phyloP scores from a whole-genome alignment of 2,329 filamentous ascomycete species.

The Epichloe elymi region DNA sequence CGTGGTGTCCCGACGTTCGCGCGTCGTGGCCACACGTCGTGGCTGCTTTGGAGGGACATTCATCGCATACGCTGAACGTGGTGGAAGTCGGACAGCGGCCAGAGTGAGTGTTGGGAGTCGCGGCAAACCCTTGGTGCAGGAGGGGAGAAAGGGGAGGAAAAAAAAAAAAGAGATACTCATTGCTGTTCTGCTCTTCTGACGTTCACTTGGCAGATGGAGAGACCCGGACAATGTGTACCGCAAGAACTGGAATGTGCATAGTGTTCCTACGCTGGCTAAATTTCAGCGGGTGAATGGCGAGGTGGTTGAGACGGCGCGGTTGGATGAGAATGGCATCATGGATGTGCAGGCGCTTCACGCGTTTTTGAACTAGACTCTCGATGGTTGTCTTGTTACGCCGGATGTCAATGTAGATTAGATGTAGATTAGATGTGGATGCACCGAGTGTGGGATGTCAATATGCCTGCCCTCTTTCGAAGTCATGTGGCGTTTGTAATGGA shows the following conservation, averaged over 20 bases:
- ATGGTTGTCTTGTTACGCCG: too few relatives aligned
- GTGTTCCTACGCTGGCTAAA: conserved; percentile 22
- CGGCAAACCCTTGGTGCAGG: neutral
- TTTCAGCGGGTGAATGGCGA: conserved; percentile 18
- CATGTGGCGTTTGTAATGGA: too few relatives aligned
- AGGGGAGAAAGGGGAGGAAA: too few relatives aligned
- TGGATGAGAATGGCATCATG: conserved; percentile 5
- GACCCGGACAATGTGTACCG: conserved; percentile 19
- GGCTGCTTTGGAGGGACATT: conserved; percentile 15
- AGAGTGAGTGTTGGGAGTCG: conserved; percentile 15
- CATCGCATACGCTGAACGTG: conserved; percentile 14
- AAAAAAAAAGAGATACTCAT: neutral
- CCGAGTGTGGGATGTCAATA: too few relatives aligned
- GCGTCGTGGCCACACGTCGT: conserved; percentile 21
- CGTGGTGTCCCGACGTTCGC: conserved; percentile 28
- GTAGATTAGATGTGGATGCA: too few relatives aligned
- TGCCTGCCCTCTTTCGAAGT: too few relatives aligned
- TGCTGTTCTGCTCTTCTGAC: neutral
- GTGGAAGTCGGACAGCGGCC: conserved; percentile 21
- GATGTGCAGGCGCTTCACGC: neutral
- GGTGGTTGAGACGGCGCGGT: conserved; percentile 8
- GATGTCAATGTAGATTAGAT: too few relatives aligned
- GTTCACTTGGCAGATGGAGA: conserved; percentile 18
- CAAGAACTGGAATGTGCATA: conserved; percentile 20
- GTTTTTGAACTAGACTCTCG: conserved; percentile 1